Percentiles rank a stretch among this genome's conserved stretches.
Conservation (phyloP, 257 asterid genomes). For the Solanum arcanum region DNA sequence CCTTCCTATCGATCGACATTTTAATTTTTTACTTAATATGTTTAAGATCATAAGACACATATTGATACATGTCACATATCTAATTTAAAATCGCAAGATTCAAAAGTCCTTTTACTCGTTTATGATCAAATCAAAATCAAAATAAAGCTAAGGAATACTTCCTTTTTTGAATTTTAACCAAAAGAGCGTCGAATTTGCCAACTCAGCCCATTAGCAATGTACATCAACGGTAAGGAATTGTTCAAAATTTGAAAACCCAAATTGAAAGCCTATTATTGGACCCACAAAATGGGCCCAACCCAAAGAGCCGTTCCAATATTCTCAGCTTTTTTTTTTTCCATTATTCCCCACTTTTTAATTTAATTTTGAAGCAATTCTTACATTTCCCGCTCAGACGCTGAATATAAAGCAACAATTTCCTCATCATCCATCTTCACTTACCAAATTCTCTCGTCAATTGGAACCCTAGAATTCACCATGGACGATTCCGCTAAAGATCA, state of each 20-base stretch:
- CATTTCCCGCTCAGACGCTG: slow-evolving; percentile 4
- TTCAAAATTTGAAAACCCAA: slow-evolving; percentile 1
- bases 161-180: not conserved
- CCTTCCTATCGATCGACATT: too few species aligned
- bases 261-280: not conserved
- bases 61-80: not conserved
- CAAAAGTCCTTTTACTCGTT: not conserved
- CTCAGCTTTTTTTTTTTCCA: not conserved
- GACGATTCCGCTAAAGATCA: slow-evolving; percentile 46
- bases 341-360: not conserved
- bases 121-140: too few species aligned
- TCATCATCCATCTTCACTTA: not conserved
- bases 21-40: too few species aligned
- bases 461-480: slow-evolving; percentile 21
- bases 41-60: not conserved
- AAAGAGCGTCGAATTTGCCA: not conserved
- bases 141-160: too few species aligned
- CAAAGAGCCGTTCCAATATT: slow-evolving; percentile 2
- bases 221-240: not conserved
- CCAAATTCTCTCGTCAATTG: not conserved
- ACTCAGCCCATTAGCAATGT: not conserved
- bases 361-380: not conserved
- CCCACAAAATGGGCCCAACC: slow-evolving; percentile 1
- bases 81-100: not conserved
- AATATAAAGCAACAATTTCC: not conserved